These are phyloP conservation scores for Chloridella minuta DNA, from an alignment of 352 stramenopile genomes.

Conservation along the genomic window DNA sequence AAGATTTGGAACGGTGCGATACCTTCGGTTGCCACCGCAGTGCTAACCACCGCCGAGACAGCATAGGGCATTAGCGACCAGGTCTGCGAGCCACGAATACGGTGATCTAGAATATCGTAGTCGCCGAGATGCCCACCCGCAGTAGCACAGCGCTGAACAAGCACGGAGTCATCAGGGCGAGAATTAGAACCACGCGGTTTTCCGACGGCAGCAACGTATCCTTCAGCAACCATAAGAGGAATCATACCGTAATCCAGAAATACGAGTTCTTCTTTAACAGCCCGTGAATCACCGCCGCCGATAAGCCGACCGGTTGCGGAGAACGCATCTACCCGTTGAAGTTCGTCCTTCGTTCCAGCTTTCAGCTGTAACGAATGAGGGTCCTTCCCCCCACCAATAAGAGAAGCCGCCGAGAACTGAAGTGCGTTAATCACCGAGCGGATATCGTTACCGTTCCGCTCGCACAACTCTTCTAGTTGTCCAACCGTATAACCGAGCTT, in stretches of 20 bases:
- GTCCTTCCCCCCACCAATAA: too few species aligned
- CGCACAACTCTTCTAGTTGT: constrained; percentile 64
- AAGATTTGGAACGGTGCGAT: constrained; percentile 29
- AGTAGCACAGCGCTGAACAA: constrained; percentile 40
- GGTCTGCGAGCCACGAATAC: constrained; percentile 35
- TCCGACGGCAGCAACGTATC: constrained; percentile 30
- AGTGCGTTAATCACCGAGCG: constrained; percentile 58
- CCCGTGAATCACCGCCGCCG: constrained; percentile 28
- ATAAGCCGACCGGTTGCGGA: constrained; percentile 21
- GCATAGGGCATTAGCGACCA: constrained; percentile 66
- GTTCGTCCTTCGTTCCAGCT: too few species aligned
- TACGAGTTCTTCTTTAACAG: constrained; percentile 60
- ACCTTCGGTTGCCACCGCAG: constrained; percentile 28
- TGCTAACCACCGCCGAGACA: constrained; percentile 46
- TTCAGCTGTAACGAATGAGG: too few species aligned
- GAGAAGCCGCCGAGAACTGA: constrained; percentile 50
- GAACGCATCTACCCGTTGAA: too few species aligned
- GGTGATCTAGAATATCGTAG: constrained; percentile 42
- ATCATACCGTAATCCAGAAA: constrained; percentile 94
- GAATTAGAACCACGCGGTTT: constrained; percentile 43
- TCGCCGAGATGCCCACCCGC: constrained; percentile 42
- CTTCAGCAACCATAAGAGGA: constrained; percentile 70
- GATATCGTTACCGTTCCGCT: constrained; percentile 86
- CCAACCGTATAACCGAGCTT: constrained; percentile 59
- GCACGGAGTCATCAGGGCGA: constrained; percentile 31